Conservation (phyloP, 2,329 filamentous ascomycete species). For the Arthrobotrys pseudoclavata region DNA sequence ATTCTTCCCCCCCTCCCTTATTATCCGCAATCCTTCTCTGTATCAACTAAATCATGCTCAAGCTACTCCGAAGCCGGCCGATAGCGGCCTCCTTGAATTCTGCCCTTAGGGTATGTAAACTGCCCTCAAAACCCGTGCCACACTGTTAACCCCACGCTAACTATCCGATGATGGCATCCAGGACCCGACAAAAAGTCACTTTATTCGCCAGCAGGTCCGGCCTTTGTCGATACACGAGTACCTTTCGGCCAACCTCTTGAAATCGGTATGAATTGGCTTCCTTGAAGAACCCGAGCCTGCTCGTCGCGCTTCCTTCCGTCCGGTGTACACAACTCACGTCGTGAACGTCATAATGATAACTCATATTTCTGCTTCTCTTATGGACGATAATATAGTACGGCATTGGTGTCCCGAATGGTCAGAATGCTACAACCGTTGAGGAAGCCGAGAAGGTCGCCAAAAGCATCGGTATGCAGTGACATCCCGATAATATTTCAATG, state of each 20-base stretch:
- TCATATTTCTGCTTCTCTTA: constrained; percentile 13
- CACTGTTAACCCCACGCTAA: constrained; percentile 59
- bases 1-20: constrained; percentile 41
- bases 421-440: constrained; percentile 83
- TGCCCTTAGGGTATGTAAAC: constrained; percentile 75
- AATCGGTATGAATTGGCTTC: constrained; percentile 69
- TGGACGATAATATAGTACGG: constrained; percentile 77
- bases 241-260: constrained; percentile 91
- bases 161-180: constrained; percentile 39
- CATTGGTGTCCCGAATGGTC: constrained; percentile 89
- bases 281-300: constrained; percentile 13
- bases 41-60: constrained; percentile 76
- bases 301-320: constrained; percentile 35
- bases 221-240: constrained; percentile 98
- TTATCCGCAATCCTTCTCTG: constrained; percentile 4
- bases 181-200: constrained; percentile 65
- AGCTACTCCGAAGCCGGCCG: constrained; percentile 83
- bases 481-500: constrained; percentile 37
- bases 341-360: constrained; percentile 36
- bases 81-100: constrained; percentile 83
- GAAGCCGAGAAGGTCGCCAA: constrained; percentile 95
- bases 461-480: constrained; percentile 76
- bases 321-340: constrained; percentile 38
- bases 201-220: constrained; percentile 81
- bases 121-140: constrained; percentile 41